Evolutionary conservation across 208 protist genomes (phyloP), one percentile per base, ranked within the genome.

Genomic region (Acanthamoeba triangularis): DNA sequence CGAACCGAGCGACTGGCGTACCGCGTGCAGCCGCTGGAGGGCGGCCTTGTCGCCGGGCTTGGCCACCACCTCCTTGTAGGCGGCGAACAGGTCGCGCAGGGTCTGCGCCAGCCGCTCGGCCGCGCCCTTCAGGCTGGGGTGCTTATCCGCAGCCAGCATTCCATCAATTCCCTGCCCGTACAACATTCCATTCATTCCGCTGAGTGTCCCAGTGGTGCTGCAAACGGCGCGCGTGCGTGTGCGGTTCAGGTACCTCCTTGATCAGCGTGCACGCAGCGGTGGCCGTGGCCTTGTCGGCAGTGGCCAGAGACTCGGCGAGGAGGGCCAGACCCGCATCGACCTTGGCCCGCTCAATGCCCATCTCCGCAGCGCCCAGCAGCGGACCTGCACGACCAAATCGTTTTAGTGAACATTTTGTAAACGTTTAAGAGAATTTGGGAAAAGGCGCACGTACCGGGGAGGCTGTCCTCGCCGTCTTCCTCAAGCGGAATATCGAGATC

Each of bases 401-500:
- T 35, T 47, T 47, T 2, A 16, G 14, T 63, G 20, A 25, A 78
- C 37, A 44, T n/a, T 23, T 78, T 20, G 23, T 41, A 23, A 78
- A n/a, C 69, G 69, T 20, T 78, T 3, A 11, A 11, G 44, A 47
- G 44, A 47, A 47, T 47, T 47, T 0, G 44, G 7, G 44, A 47
- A 47, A 47, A 47, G 44, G 44, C 44, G 7, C 44, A 11, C 85
- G 6, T 92, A 92, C 54, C 33, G 49, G 85, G 85, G 37, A 92
- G 61, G 85, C 37, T 69, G 85, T 92, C 85, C 11, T 28, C 23
- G 44, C 28, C 56, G 8, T 92, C 85, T 2, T 92, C 85, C 5
- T 92, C 85, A 10, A 92, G 35, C 1, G 85, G 61, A 23, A 92
- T 92, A 7, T 92, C 85, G 44, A 92, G 85, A 30, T 92, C 85